A percentile compares a stretch with the other conserved stretches of the same genome.
Evolutionary conservation across 176 grass and related monocot species (phyloP).

Genomic region (Pontederia paniculata): DNA sequence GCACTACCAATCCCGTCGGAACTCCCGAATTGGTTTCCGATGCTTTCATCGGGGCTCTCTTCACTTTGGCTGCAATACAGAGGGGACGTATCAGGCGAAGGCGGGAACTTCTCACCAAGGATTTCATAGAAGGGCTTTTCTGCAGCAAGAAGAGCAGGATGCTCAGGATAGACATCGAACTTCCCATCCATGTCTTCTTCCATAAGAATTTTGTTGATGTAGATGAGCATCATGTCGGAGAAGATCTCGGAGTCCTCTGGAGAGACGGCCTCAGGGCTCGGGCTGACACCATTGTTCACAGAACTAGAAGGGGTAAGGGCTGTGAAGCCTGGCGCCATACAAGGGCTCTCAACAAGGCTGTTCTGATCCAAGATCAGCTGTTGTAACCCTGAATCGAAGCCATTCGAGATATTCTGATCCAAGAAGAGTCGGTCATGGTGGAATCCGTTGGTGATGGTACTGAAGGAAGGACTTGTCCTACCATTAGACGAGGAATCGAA

Average conservation of each 20-base stretch:
- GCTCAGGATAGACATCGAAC: conserved; percentile 68
- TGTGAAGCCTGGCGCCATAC: not conserved
- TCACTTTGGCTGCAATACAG: conserved; percentile 26
- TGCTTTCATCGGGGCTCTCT: conserved; percentile 44
- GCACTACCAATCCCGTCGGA: conserved; percentile 7
- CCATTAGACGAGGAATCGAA: too few relatives aligned
- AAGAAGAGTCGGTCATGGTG: too few relatives aligned
- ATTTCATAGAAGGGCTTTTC: conserved; percentile 80
- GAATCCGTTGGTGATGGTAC: too few relatives aligned
- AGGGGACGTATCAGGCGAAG: conserved; percentile 20
- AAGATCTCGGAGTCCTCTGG: conserved; percentile 64
- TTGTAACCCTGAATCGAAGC: not conserved
- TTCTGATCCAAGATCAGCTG: not conserved
- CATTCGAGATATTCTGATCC: not conserved
- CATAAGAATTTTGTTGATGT: conserved; percentile 87
- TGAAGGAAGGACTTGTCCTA: too few relatives aligned
- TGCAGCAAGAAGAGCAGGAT: conserved; percentile 48
- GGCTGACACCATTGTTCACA: too few relatives aligned
- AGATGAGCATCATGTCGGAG: conserved; percentile 73
- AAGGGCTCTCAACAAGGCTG: not conserved
- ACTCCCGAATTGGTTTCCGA: conserved; percentile 15
- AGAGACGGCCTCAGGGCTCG: not conserved
- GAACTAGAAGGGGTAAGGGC: too few relatives aligned
- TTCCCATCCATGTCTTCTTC: conserved; percentile 93
- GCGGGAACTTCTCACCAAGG: conserved; percentile 25